Base-by-base conservation (phyloP, 345 rosid genomes). In the Melaleuca quinquenervia region DNA sequence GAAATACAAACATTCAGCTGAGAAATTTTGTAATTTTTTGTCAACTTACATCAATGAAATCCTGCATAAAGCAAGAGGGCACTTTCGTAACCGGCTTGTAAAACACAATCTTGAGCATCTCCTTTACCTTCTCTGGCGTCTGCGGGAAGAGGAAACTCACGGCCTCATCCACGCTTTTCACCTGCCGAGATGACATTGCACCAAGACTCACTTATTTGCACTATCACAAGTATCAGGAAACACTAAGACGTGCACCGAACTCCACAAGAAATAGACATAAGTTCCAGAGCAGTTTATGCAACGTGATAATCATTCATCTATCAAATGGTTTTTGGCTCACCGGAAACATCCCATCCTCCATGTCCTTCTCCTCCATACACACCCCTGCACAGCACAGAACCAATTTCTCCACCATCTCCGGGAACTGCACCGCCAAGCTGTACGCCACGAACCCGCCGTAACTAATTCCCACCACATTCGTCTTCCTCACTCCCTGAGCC, bases 391-490 rank as follows among this genome's bases (percentile, higher is more conserved):
- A 86, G 53, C 82, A 78, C 51, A 88, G 52, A 60, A 86, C 88
- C 84, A 86, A 3, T 36, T 80, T 76, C 85, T 88, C 90, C 56
- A 86, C 86, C 56, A 58, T 86, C 85, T 86, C 85, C 20, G 83
- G 86, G 58, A 50, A 84, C 78, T 88, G 86, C 9, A 75, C 88
- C 26, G 88, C 90, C 86, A 88, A 29, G 58, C 75, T 84, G 83
- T 88, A 88, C 50, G 85, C 88, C 83, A 88, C 90, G 27, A 88
- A 84, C 0, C 90, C 88, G 18, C 90, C 90, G 45, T 88, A 88
- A 52, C 90, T 88, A 29, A 86, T 14, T 83, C 90, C 90, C 32
- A 82, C 90, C 82, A 88, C 49, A 27, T 85, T 86, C 87, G 85
- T 86, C 36, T 52, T 86, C 48, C 53, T 16, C 44, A 88, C 87